Percentiles rank a stretch among this genome's conserved stretches.
phyloP scores from a whole-genome alignment of 2,329 filamentous ascomycete species.

The Amesomyces nigricolor region DNA sequence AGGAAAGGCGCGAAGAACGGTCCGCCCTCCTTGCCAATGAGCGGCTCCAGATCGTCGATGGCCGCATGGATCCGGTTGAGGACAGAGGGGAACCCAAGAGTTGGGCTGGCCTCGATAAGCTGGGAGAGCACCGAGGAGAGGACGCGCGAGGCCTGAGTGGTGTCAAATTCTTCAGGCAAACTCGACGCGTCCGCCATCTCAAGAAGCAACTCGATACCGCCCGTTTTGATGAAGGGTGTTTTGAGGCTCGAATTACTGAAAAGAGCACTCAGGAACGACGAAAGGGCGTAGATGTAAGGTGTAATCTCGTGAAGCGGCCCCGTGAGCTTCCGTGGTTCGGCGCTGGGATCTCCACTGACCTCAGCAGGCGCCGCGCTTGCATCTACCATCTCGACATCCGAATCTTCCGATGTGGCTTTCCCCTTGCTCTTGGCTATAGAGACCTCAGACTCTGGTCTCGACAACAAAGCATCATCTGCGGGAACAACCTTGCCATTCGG shows the following conservation, averaged over 20 bases:
- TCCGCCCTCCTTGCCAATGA: slow-evolving; percentile 50
- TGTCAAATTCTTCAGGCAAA: slow-evolving; percentile 67
- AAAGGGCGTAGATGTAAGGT: slow-evolving; percentile 68
- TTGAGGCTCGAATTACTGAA: slow-evolving; percentile 70
- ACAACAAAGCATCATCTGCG: slow-evolving; percentile 42
- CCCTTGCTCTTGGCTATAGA: slow-evolving; percentile 38
- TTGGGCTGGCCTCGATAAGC: slow-evolving; percentile 73
- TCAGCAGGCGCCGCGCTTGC: slow-evolving; percentile 22
- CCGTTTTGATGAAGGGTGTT: slow-evolving; percentile 66
- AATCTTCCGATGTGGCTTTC: slow-evolving; percentile 33
- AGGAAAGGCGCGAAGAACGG: slow-evolving; percentile 71
- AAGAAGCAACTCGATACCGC: slow-evolving; percentile 76
- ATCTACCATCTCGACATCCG: slow-evolving; percentile 64
- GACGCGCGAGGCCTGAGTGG: slow-evolving; percentile 60
- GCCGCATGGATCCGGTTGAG: slow-evolving; percentile 67
- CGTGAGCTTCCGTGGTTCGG: slow-evolving; percentile 4
- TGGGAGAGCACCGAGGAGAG: slow-evolving; percentile 69
- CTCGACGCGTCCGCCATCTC: slow-evolving; percentile 80
- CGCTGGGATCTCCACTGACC: neutral
- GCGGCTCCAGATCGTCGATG: slow-evolving; percentile 60
- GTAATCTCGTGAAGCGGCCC: slow-evolving; percentile 41
- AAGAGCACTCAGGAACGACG: slow-evolving; percentile 70
- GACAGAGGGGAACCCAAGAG: slow-evolving; percentile 75
- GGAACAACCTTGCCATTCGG: slow-evolving; percentile 53
- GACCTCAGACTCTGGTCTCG: slow-evolving; percentile 21